phyloP scores from a whole-genome alignment of 1,139 yeast genomes.

The Geotrichum histeridarum region DNA sequence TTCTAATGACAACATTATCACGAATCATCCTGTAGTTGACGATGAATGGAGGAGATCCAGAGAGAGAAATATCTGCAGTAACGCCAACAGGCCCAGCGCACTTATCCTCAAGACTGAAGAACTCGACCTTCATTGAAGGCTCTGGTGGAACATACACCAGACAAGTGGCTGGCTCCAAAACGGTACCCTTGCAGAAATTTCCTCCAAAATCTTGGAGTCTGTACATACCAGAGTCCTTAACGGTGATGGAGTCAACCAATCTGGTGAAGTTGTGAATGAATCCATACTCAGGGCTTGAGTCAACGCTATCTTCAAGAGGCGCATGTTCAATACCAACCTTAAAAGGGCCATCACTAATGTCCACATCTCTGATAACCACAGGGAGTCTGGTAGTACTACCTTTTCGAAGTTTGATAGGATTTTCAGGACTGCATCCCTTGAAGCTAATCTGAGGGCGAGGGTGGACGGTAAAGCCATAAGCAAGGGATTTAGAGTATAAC shows the following conservation, averaged over 20 bases:
- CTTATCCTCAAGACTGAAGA: slow-evolving; percentile 61
- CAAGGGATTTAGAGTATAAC: slow-evolving; percentile 25
- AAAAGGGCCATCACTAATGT: slow-evolving; percentile 34
- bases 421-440: slow-evolving; percentile 34
- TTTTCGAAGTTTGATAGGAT: slow-evolving; percentile 34
- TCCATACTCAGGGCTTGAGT: slow-evolving; percentile 9
- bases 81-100: slow-evolving; percentile 93
- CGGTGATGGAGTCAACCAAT: slow-evolving; percentile 37
- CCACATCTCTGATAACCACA: slow-evolving; percentile 24
- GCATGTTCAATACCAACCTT: slow-evolving; percentile 28
- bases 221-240: slow-evolving; percentile 61
- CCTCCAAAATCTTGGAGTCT: slow-evolving; percentile 50
- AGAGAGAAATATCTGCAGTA: slow-evolving; percentile 56
- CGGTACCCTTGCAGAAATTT: slow-evolving; percentile 59
- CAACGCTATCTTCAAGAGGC: slow-evolving; percentile 22
- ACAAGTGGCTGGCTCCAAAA: slow-evolving; percentile 45
- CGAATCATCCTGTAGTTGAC: slow-evolving; percentile 54
- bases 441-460: slow-evolving; percentile 52
- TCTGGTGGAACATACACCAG: slow-evolving; percentile 46
- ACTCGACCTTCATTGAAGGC: slow-evolving; percentile 42
- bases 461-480: slow-evolving; percentile 57
- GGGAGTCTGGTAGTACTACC: slow-evolving; percentile 31
- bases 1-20: slow-evolving; percentile 27
- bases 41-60: slow-evolving; percentile 79
- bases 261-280: slow-evolving; percentile 27